These are phyloP conservation scores for Arabidopsis arenosa DNA, from an alignment of 345 rosid genomes.

Conservation along the genomic window DNA sequence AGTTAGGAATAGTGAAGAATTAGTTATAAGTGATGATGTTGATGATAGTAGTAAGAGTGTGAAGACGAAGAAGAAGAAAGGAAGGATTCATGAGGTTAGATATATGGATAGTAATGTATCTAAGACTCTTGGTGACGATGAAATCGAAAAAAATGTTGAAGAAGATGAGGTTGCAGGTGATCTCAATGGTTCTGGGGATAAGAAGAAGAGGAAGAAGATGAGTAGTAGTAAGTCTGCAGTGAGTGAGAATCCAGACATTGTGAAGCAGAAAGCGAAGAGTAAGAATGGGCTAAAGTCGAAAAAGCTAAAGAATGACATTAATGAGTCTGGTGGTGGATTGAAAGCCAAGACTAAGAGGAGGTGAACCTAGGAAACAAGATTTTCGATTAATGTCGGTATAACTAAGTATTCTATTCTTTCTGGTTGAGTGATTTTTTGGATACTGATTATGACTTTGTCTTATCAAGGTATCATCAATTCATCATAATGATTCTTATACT, in stretches of 20 bases:
- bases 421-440: not conserved
- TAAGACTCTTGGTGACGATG: conserved; percentile 45
- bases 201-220: conserved; percentile 39
- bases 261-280: no score
- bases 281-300: not conserved
- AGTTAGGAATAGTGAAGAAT: conserved; percentile 7
- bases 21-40: conserved; percentile 2
- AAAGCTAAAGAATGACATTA: not conserved
- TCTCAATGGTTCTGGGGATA: conserved; percentile 15
- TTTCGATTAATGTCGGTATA: not conserved
- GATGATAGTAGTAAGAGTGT: conserved; percentile 24
- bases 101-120: conserved; percentile 62
- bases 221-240: not conserved
- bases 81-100: conserved; percentile 72
- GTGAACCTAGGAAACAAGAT: not conserved
- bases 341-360: not conserved
- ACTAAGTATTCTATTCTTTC: not conserved
- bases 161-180: conserved; percentile 27
- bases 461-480: no score
- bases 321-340: not conserved
- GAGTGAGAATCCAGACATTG: not conserved
- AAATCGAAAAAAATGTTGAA: conserved; percentile 24
- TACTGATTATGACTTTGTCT: not conserved
- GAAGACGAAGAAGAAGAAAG: conserved; percentile 58
- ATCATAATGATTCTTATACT: not conserved